Evolutionary conservation across 1,284 basidiomycete species (phyloP), one percentile per base, ranked within the genome.

Genomic region (Melampsora occidentalis): DNA sequence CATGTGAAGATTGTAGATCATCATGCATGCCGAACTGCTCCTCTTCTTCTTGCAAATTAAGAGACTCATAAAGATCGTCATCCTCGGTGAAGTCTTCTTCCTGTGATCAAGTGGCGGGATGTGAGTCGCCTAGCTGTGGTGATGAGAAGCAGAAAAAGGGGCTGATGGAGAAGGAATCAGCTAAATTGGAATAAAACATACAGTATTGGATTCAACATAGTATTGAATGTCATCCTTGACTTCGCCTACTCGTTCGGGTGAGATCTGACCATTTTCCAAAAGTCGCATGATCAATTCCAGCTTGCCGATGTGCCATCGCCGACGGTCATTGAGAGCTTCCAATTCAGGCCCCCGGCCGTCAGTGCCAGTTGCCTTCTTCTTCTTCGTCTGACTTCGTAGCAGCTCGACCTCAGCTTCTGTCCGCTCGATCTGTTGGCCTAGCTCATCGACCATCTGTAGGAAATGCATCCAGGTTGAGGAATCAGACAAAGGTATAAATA

Each of bases 51-150:
- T 98, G 93, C 69, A 99, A 90, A 81, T 94, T 93, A 80, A 99
- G 92, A 63, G 99, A 96, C 82, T 99, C 97, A 81, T 99, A 99
- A 78, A 99, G 93, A 69, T 93, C 95, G 83, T 96, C 92, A 81
- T 99, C 94, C 83, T 97, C 96, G 78, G 97, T 94, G 83, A 97
- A 99, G 82, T 94, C 92, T 82, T 99, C 97, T 78, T 97, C 94
- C 94, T 96, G 82, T 63, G 78, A 69, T 61, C 48, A 46, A 39
- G 28, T 65, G 25, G 69, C 42, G 63, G 65, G 25, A 68, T 49
- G 14, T 53, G 31, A 64, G 18, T 48, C 7, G 31, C 51, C 12
- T 68, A 35, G 31, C 49, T 64, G 25, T 57, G 53, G 22, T 57
- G 18, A 57, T n/a, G 53, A n/a, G 48, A 62, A 10, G 46, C 66